These are phyloP conservation scores for Saksenaea vasiformis DNA, from an alignment of 371 early-diverging fungal species.

Conservation along the genomic window DNA sequence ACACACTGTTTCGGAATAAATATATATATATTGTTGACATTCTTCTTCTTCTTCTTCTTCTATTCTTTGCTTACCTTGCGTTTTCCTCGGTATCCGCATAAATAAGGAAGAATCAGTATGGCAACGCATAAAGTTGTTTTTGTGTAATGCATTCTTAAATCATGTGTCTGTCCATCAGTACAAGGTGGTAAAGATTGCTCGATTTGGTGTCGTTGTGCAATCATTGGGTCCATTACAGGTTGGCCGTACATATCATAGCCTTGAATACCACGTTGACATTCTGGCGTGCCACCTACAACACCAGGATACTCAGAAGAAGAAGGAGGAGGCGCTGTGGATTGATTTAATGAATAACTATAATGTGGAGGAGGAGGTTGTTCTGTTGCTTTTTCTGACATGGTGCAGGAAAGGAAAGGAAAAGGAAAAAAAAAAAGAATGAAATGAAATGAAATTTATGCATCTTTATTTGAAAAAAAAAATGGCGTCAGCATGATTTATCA, in stretches of 20 bases:
- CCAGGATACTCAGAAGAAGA: conserved; percentile 31
- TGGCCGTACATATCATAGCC: conserved; percentile 43
- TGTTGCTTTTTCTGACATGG: too few relatives aligned
- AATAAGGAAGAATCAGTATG: conserved; percentile 41
- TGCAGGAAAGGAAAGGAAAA: neutral
- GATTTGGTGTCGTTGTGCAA: conserved; percentile 40
- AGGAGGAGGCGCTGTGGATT: neutral
- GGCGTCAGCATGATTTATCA: too few relatives aligned
- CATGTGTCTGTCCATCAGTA: conserved; percentile 35
- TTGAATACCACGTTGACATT: conserved; percentile 23
- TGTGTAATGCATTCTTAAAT: conserved; percentile 48
- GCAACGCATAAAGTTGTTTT: conserved; percentile 32
- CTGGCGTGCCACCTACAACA: conserved; percentile 34
- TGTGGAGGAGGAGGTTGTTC: neutral
- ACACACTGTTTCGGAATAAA: conserved; percentile 25
- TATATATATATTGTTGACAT: neutral
- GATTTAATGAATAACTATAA: neutral
- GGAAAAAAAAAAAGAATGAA: neutral
- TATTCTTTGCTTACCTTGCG: conserved; percentile 28
- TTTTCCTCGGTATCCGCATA: conserved; percentile 45
- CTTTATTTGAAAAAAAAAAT: too few relatives aligned
- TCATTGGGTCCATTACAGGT: conserved; percentile 35
- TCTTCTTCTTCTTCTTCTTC: neutral
- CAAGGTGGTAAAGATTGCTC: conserved; percentile 44
- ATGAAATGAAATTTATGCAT: too few relatives aligned